Evolutionary conservation across 495 filamentous ascomycete genomes (phyloP).

Genomic region (Penicillium nucicola): DNA sequence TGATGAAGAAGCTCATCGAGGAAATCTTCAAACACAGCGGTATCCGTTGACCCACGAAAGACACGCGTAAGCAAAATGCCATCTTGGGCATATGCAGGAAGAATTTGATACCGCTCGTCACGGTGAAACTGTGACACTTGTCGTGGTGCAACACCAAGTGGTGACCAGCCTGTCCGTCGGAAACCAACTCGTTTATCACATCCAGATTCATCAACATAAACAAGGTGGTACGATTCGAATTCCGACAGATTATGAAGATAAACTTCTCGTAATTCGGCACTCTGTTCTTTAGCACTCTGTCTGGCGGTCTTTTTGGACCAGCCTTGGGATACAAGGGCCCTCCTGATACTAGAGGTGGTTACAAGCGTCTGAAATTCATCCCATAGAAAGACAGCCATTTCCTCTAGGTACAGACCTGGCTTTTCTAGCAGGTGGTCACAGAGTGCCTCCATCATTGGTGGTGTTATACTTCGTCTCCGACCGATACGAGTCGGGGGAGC

Average conservation of each 20-base stretch:
- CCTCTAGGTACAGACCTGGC: slow-evolving; percentile 13
- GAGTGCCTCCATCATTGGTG: background rate
- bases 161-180: slow-evolving; percentile 24
- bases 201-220: slow-evolving; percentile 32
- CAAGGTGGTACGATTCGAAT: slow-evolving; percentile 25
- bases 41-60: slow-evolving; percentile 33
- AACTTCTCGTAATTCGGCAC: slow-evolving; percentile 31
- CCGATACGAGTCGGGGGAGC: background rate
- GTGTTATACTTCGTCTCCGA: background rate
- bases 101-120: slow-evolving; percentile 32
- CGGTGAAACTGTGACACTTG: slow-evolving; percentile 26
- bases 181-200: slow-evolving; percentile 27
- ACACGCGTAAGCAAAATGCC: slow-evolving; percentile 25
- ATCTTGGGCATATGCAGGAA: slow-evolving; percentile 34
- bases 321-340: slow-evolving; percentile 4
- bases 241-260: slow-evolving; percentile 31
- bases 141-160: slow-evolving; percentile 22
- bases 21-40: slow-evolving; percentile 34
- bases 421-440: slow-evolving; percentile 2
- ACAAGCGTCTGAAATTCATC: slow-evolving; percentile 13
- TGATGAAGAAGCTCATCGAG: slow-evolving; percentile 33
- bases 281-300: slow-evolving; percentile 25
- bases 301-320: slow-evolving; percentile 8
- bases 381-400: slow-evolving; percentile 16
- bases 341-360: slow-evolving; percentile 3